phyloP scores from a whole-genome alignment of 1,284 basidiomycete genomes.

The Dichomitus squalens region DNA sequence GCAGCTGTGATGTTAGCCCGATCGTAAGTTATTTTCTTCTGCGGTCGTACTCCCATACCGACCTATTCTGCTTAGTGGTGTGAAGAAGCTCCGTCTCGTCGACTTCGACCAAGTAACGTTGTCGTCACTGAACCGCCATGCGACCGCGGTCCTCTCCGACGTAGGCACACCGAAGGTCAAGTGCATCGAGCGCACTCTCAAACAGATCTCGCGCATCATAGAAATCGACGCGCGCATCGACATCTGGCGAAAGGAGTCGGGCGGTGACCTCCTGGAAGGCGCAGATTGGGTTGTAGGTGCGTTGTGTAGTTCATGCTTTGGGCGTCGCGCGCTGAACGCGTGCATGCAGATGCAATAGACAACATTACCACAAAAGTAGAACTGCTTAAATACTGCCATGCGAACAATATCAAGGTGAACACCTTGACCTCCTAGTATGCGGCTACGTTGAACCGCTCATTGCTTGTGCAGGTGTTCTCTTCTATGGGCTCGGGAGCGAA shows the following conservation, averaged over 20 bases:
- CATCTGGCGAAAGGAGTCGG: slow-evolving; percentile 80
- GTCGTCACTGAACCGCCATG: slow-evolving; percentile 92
- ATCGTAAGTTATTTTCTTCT: slow-evolving; percentile 55
- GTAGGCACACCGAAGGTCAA: slow-evolving; percentile 96
- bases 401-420: slow-evolving; percentile 77
- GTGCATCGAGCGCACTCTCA: slow-evolving; percentile 75
- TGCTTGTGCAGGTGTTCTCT: slow-evolving; percentile 89
- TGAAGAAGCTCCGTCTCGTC: slow-evolving; percentile 73
- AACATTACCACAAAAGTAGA: slow-evolving; percentile 96
- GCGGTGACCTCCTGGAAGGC: slow-evolving; percentile 73
- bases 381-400: slow-evolving; percentile 81
- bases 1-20: slow-evolving; percentile 92
- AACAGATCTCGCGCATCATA: slow-evolving; percentile 70
- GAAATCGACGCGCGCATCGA: slow-evolving; percentile 84
- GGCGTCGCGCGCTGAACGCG: slow-evolving; percentile 11
- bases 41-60: too few relatives aligned
- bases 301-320: slow-evolving; percentile 29
- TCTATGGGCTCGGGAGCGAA: slow-evolving; percentile 99
- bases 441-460: too few relatives aligned
- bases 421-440: too few relatives aligned
- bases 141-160: slow-evolving; percentile 88
- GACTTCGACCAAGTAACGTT: slow-evolving; percentile 95
- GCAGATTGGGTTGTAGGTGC: slow-evolving; percentile 89
- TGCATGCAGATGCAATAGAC: slow-evolving; percentile 83
- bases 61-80: slow-evolving; percentile 51